A percentile compares a stretch with the other conserved stretches of the same genome.
These are phyloP conservation scores for Candolleomyces aberdarensis DNA, from an alignment of 768 basidiomycete species.

Conservation along the genomic window DNA sequence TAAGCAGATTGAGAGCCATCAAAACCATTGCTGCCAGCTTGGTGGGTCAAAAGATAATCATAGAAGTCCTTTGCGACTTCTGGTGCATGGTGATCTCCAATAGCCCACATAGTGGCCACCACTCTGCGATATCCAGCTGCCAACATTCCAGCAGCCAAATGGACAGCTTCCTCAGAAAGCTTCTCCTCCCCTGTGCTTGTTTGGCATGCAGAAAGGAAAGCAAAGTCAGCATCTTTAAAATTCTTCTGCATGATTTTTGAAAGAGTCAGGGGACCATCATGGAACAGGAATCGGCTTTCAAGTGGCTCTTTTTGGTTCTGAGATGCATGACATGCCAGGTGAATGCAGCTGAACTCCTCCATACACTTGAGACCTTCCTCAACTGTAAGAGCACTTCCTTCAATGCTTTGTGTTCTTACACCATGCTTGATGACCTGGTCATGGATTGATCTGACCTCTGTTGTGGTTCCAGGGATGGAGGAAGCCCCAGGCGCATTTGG, in stretches of 20 bases:
- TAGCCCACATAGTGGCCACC: conserved; percentile 40
- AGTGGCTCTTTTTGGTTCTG: conserved; percentile 16
- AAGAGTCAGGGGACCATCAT: conserved; percentile 8
- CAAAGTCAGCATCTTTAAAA: conserved; percentile 22
- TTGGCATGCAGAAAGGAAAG: conserved; percentile 40
- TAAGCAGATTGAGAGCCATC: conserved; percentile 11
- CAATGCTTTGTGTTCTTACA: background rate
- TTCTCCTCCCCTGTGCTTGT: conserved; percentile 27
- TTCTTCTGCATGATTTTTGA: conserved; percentile 14
- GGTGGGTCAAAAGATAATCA: too few relatives aligned
- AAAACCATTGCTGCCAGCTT: background rate
- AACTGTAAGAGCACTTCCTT: background rate
- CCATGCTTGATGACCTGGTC: background rate
- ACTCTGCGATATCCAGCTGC: conserved; percentile 20
- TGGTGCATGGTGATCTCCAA: conserved; percentile 28
- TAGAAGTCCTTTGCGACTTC: conserved; percentile 14
- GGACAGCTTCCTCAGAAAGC: conserved; percentile 22
- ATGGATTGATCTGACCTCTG: background rate
- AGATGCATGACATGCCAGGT: conserved; percentile 28
- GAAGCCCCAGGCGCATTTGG: background rate
- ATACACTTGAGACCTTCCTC: conserved; percentile 1
- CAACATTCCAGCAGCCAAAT: conserved; percentile 37
- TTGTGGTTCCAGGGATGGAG: background rate
- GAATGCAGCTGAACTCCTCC: conserved; percentile 16
- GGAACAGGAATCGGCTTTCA: conserved; percentile 3